Conservation (phyloP, 495 filamentous ascomycete species). For the Hypoxylon trugodes region DNA sequence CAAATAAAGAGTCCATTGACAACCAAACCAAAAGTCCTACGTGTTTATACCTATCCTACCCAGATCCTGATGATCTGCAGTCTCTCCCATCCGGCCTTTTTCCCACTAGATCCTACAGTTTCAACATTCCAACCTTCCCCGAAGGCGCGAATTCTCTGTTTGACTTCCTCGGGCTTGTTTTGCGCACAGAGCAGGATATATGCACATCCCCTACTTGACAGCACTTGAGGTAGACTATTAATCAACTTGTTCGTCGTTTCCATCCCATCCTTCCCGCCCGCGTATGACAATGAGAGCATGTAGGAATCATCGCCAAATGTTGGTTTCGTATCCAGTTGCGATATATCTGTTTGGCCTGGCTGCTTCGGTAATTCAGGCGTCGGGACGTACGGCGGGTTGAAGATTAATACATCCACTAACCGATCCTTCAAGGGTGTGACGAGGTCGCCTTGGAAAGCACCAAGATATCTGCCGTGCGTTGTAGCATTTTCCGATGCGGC, state of each 20-base stretch:
- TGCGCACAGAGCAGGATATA: slow-evolving; percentile 90
- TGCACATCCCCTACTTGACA: slow-evolving; percentile 77
- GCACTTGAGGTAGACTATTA: slow-evolving; percentile 65
- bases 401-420: slow-evolving; percentile 82
- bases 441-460: slow-evolving; percentile 72
- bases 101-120: slow-evolving; percentile 84
- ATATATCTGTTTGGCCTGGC: slow-evolving; percentile 31
- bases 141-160: slow-evolving; percentile 66
- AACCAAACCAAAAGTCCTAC: slow-evolving; percentile 1
- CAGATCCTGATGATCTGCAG: slow-evolving; percentile 83
- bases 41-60: slow-evolving; percentile 39
- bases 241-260: slow-evolving; percentile 85
- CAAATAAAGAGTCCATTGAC: slow-evolving; percentile 27
- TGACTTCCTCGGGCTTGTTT: slow-evolving; percentile 82
- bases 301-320: slow-evolving; percentile 76
- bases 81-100: slow-evolving; percentile 90
- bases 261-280: slow-evolving; percentile 90
- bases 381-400: slow-evolving; percentile 97
- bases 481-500: slow-evolving; percentile 55
- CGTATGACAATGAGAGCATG: slow-evolving; percentile 86
- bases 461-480: slow-evolving; percentile 59
- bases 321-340: slow-evolving; percentile 25
- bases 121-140: slow-evolving; percentile 72
- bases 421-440: slow-evolving; percentile 61
- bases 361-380: slow-evolving; percentile 71